Percentiles rank a stretch among this genome's conserved stretches.
These are phyloP conservation scores for Candida schatavii DNA, from an alignment of 805 yeast species.

Conservation along the genomic window DNA sequence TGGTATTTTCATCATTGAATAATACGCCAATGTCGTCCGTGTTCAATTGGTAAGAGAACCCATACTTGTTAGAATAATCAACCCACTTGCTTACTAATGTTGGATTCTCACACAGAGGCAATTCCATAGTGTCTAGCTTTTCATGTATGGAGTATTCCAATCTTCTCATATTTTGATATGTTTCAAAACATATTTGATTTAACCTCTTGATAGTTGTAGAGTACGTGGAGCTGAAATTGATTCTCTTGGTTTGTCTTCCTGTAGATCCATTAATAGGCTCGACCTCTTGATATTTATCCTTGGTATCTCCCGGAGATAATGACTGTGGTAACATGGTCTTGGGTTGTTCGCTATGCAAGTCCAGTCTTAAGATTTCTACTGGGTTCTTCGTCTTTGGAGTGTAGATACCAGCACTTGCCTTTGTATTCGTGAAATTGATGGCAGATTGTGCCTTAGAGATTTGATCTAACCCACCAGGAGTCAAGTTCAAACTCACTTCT, in stretches of 20 bases:
- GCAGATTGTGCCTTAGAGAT: slow-evolving; percentile 61
- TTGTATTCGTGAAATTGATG: slow-evolving; percentile 63
- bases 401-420: slow-evolving; percentile 61
- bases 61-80: slow-evolving; percentile 93
- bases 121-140: slow-evolving; percentile 30
- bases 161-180: slow-evolving; percentile 39
- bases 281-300: slow-evolving; percentile 78
- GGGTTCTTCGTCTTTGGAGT: slow-evolving; percentile 55
- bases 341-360: slow-evolving; percentile 66
- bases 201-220: slow-evolving; percentile 37
- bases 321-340: slow-evolving; percentile 78
- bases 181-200: slow-evolving; percentile 35
- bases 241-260: slow-evolving; percentile 32
- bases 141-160: slow-evolving; percentile 38
- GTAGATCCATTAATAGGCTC: slow-evolving; percentile 30
- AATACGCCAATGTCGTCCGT: slow-evolving; percentile 88
- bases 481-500: slow-evolving; percentile 56
- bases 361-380: slow-evolving; percentile 66
- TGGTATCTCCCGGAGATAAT: slow-evolving; percentile 89
- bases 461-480: slow-evolving; percentile 56
- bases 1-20: slow-evolving; percentile 81
- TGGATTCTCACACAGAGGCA: slow-evolving; percentile 53
- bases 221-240: slow-evolving; percentile 38
- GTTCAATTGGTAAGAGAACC: slow-evolving; percentile 88
- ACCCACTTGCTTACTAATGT: slow-evolving; percentile 93